Conservation (phyloP, 140 eudicot genomes). For the Anethum foeniculum region DNA sequence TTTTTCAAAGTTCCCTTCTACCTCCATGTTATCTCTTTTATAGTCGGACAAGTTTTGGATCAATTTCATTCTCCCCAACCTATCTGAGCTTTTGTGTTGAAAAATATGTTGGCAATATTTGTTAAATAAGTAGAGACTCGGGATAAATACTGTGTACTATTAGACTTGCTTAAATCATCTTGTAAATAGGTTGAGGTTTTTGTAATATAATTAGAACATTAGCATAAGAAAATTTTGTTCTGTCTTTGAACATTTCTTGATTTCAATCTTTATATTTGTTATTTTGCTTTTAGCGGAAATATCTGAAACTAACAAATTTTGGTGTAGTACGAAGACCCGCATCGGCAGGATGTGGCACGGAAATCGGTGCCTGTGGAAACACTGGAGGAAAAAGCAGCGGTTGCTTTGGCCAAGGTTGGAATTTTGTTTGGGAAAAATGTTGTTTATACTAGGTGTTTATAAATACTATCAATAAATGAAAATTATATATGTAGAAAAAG, state of each 20-base stretch:
- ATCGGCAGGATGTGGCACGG: slow-evolving; percentile 72
- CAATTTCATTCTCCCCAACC: not conserved
- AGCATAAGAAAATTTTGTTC: not conserved
- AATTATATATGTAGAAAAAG: not conserved
- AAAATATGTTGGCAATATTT: not conserved
- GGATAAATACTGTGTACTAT: not conserved
- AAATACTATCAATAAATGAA: not conserved
- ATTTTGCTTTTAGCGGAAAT: not conserved
- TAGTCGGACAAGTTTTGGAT: no score
- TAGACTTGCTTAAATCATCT: not conserved
- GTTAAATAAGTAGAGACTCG: not conserved
- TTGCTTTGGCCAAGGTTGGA: slow-evolving; percentile 81
- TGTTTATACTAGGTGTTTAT: not conserved
- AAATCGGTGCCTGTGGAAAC: slow-evolving; percentile 74
- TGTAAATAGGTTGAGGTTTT: not conserved
- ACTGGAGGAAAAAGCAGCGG: slow-evolving; percentile 85
- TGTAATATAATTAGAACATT: not conserved
- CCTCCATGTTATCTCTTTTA: not conserved
- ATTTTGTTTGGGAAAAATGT: slow-evolving; percentile 5
- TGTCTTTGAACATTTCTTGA: not conserved
- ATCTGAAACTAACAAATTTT: not conserved
- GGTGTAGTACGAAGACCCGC: slow-evolving; percentile 74
- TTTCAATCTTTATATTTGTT: not conserved
- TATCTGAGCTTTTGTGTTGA: not conserved
- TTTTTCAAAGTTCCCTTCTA: no score